Evolutionary conservation across 768 basidiomycete species (phyloP).

Genomic region (Mycena vitilis): DNA sequence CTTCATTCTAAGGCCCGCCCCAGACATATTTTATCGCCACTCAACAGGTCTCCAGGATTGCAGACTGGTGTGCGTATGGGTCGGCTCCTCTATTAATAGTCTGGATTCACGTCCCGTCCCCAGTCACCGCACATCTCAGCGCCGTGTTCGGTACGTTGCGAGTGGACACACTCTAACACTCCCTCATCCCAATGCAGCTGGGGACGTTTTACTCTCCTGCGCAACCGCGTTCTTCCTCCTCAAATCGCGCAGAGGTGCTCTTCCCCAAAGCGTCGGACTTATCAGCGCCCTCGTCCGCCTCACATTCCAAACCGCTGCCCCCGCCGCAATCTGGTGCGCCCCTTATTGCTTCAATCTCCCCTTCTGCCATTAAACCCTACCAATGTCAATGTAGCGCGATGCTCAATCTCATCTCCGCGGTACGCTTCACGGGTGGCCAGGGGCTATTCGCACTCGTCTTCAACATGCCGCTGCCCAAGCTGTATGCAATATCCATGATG

Average conservation of each 20-base stretch:
- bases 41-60: neutral
- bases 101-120: neutral
- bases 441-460: neutral
- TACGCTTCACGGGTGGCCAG: neutral
- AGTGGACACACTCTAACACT: neutral
- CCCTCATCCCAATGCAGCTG: neutral
- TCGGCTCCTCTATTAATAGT: neutral
- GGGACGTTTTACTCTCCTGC: neutral
- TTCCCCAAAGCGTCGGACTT: neutral
- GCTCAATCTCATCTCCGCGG: neutral
- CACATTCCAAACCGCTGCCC: neutral
- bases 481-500: constrained; percentile 1
- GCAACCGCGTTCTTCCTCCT: neutral
- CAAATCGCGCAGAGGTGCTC: neutral
- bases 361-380: neutral
- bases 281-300: neutral
- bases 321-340: neutral
- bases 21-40: neutral
- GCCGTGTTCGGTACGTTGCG: neutral
- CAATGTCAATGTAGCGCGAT: neutral
- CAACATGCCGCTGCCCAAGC: neutral
- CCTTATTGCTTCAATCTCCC: neutral
- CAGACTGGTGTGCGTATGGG: neutral
- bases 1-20: neutral
- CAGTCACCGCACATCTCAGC: neutral